Percentiles rank a stretch among this genome's conserved stretches.
Conservation (phyloP, 1,139 yeast species). For the Hemisphaericaspora subhashii region DNA sequence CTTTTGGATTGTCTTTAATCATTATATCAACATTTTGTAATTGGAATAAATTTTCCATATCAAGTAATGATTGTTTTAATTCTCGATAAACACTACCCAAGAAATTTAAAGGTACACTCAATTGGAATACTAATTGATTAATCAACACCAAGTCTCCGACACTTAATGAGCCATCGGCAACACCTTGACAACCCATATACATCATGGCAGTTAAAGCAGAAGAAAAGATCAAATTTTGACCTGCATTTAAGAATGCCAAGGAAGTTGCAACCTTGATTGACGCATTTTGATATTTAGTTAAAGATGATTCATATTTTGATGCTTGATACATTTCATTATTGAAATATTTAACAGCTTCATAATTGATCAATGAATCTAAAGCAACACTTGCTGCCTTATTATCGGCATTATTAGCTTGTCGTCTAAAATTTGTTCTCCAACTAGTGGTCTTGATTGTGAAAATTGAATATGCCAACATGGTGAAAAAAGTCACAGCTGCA, state of each 20-base stretch:
- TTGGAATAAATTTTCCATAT: conserved; percentile 88
- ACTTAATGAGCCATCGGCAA: conserved; percentile 73
- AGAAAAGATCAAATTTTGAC: conserved; percentile 90
- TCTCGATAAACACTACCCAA: conserved; percentile 95
- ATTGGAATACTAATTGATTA: conserved; percentile 92
- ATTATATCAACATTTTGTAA: conserved; percentile 73
- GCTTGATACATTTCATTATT: conserved; percentile 85
- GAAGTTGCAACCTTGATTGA: conserved; percentile 91
- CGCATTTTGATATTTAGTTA: conserved; percentile 74
- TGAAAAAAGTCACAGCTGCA: conserved; percentile 84
- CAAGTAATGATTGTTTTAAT: conserved; percentile 84
- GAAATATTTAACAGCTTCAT: conserved; percentile 92
- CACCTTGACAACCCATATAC: conserved; percentile 98
- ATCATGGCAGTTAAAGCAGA: conserved; percentile 93
- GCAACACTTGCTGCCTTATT: conserved; percentile 94
- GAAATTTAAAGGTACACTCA: conserved; percentile 91
- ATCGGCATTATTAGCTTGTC: conserved; percentile 91
- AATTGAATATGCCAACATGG: conserved; percentile 83
- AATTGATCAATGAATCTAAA: conserved; percentile 88
- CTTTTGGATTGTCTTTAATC: conserved; percentile 46
- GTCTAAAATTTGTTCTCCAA: conserved; percentile 92
- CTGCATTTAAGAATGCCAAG: conserved; percentile 83
- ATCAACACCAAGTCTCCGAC: conserved; percentile 97
- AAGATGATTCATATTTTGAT: conserved; percentile 74
- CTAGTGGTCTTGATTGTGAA: conserved; percentile 93